Conservation (phyloP, 768 basidiomycete species). For the Pulveroboletus frians region DNA sequence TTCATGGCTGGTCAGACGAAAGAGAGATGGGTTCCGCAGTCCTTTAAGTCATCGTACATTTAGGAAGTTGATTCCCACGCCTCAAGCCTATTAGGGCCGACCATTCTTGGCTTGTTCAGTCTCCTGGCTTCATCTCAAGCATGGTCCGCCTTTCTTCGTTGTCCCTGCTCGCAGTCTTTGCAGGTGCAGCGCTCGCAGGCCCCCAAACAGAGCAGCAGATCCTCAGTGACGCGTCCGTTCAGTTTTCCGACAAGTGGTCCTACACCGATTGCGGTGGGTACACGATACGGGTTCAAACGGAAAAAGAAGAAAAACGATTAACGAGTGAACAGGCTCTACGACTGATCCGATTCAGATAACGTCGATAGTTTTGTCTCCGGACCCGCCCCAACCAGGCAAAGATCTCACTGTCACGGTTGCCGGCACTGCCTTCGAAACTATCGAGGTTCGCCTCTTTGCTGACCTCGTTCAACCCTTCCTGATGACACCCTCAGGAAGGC, state of each 20-base stretch:
- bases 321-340: conserved; percentile 36
- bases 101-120: conserved; percentile 20
- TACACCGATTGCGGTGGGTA: conserved; percentile 72
- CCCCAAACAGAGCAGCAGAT: conserved; percentile 28
- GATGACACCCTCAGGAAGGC: conserved; percentile 60
- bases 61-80: conserved; percentile 21
- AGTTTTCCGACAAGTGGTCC: conserved; percentile 49
- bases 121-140: conserved; percentile 7
- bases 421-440: conserved; percentile 49
- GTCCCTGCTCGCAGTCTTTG: conserved; percentile 28
- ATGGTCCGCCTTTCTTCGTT: conserved; percentile 29
- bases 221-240: conserved; percentile 27
- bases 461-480: conserved; percentile 1
- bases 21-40: conserved; percentile 1
- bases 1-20: conserved; percentile 43
- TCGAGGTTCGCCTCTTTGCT: conserved; percentile 51
- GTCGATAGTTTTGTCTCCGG: conserved; percentile 71
- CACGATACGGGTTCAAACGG: conserved; percentile 2
- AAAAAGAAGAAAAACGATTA: neutral
- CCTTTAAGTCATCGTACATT: neutral
- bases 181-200: conserved; percentile 21
- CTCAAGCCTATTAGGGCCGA: conserved; percentile 3
- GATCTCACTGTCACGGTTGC: conserved; percentile 81
- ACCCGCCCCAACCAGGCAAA: conserved; percentile 85
- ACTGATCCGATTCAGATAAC: conserved; percentile 55